These are phyloP conservation scores for Diaporthe destruens DNA, from an alignment of 2,329 filamentous ascomycete genomes.

Conservation along the genomic window DNA sequence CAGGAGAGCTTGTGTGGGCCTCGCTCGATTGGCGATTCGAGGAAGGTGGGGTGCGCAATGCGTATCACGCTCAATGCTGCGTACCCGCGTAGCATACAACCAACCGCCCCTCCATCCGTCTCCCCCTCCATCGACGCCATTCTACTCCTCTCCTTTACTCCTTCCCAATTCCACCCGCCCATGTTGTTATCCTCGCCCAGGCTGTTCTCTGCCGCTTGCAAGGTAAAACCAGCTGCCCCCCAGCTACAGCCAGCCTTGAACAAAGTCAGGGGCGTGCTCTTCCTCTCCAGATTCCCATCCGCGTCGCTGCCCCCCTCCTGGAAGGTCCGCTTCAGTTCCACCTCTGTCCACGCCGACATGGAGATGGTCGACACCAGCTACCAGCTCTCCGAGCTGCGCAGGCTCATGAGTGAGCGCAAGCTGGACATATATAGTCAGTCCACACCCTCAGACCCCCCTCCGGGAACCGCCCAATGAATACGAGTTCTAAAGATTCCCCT, in stretches of 20 bases:
- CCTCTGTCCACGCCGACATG: constrained; percentile 62
- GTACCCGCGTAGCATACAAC: not conserved
- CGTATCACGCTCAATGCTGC: not conserved
- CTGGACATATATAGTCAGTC: constrained; percentile 91
- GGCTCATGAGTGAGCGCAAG: constrained; percentile 87
- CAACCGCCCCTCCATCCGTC: not conserved
- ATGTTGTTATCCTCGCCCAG: constrained; percentile 38
- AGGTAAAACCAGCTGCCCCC: constrained; percentile 9
- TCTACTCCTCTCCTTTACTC: constrained; percentile 2
- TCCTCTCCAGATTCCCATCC: not conserved
- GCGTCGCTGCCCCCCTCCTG: constrained; percentile 12
- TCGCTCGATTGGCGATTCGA: constrained; percentile 29
- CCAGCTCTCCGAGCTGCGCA: constrained; percentile 80
- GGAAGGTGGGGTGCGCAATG: constrained; percentile 32
- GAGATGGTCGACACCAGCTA: constrained; percentile 82
- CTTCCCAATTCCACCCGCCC: constrained; percentile 19
- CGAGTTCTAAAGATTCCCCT: constrained; percentile 52
- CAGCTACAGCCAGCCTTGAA: constrained; percentile 9
- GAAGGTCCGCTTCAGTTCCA: constrained; percentile 28
- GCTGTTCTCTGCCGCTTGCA: constrained; percentile 23
- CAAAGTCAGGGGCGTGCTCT: constrained; percentile 16
- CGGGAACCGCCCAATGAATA: constrained; percentile 40
- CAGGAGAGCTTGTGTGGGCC: constrained; percentile 40
- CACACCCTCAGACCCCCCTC: constrained; percentile 41
- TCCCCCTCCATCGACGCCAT: constrained; percentile 14